Evolutionary conservation across 352 stramenopile species (phyloP).

Genomic region (Peronospora destructor): DNA sequence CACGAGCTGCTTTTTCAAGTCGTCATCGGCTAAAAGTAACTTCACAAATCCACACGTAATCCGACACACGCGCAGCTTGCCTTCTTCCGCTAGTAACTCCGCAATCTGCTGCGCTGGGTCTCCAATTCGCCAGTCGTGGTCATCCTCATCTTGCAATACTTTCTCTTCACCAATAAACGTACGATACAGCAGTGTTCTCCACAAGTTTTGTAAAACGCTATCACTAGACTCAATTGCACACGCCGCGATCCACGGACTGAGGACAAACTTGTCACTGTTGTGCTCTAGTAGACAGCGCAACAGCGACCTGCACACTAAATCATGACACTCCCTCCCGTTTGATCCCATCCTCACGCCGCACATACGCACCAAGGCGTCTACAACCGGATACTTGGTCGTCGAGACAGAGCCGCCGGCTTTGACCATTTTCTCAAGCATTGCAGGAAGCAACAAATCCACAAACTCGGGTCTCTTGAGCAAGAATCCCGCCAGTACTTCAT

Average conservation of each 20-base stretch:
- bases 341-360: constrained; percentile 22
- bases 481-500: constrained; percentile 70
- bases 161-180: constrained; percentile 4
- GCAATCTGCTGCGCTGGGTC: constrained; percentile 44
- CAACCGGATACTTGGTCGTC: constrained; percentile 55
- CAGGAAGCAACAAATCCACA: constrained; percentile 48
- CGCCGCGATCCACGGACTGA: constrained; percentile 65
- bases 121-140: constrained; percentile 34
- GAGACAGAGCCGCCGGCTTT: constrained; percentile 58
- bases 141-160: constrained; percentile 5
- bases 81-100: constrained; percentile 45
- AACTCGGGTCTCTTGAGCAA: constrained; percentile 76
- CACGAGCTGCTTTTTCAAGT: constrained; percentile 21
- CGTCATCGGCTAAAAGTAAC: constrained; percentile 30
- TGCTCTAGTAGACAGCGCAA: constrained; percentile 66
- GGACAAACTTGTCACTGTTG: constrained; percentile 68
- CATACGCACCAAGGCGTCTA: constrained; percentile 50
- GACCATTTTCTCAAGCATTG: constrained; percentile 67
- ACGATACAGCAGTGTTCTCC: constrained; percentile 36
- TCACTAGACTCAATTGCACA: constrained; percentile 59
- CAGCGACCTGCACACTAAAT: constrained; percentile 60
- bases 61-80: constrained; percentile 32
- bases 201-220: constrained; percentile 38
- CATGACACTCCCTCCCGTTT: constrained; percentile 34
- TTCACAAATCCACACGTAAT: constrained; percentile 41